Percentiles rank a stretch among this genome's conserved stretches.
Conservation (phyloP, 2,329 filamentous ascomycete species). For the Sporothrix phasma region DNA sequence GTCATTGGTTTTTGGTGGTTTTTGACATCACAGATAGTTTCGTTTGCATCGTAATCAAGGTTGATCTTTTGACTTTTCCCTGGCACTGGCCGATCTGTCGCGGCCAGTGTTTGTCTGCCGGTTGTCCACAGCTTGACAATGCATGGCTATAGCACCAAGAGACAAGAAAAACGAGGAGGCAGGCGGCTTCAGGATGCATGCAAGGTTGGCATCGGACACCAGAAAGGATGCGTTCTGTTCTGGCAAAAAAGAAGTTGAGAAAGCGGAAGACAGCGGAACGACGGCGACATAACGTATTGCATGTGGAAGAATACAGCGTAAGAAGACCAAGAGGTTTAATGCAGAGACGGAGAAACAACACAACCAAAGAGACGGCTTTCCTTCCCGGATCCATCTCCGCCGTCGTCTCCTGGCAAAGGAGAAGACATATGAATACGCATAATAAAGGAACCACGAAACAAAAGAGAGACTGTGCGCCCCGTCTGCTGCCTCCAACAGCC, state of each 20-base stretch:
- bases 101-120: not conserved
- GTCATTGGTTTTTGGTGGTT: not conserved
- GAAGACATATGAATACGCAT: not conserved
- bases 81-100: no score
- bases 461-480: not conserved
- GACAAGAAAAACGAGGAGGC: no score
- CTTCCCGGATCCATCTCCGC: not conserved
- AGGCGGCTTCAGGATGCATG: no score
- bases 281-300: no score
- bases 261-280: no score
- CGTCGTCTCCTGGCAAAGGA: not conserved
- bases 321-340: no score
- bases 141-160: no score
- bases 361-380: not conserved
- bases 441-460: not conserved
- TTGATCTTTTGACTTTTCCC: not conserved
- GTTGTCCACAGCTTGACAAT: not conserved
- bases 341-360: not conserved
- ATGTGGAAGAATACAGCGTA: not conserved
- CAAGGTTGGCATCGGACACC: no score
- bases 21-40: not conserved
- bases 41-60: not conserved
- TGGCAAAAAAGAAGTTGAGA: no score
- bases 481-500: conserved; percentile 1
- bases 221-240: not conserved